phyloP scores from a whole-genome alignment of 768 basidiomycete genomes.

The Tulasnella sp. region DNA sequence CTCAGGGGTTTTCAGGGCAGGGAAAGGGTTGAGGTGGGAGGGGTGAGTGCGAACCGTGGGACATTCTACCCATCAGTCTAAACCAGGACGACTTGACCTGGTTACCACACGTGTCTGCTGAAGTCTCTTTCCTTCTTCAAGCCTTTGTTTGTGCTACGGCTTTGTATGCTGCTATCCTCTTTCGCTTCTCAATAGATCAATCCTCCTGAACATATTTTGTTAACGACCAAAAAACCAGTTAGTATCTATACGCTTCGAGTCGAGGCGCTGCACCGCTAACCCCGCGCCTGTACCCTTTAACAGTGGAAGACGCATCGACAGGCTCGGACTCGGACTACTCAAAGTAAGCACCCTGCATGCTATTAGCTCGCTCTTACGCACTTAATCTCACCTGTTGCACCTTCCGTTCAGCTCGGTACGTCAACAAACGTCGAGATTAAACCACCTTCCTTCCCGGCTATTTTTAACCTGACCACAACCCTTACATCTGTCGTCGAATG shows the following conservation, averaged over 20 bases:
- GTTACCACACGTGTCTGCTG: conserved; percentile 10
- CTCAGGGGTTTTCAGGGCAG: neutral
- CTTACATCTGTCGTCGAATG: conserved; percentile 30
- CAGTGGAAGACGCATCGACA: conserved; percentile 51
- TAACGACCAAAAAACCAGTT: neutral
- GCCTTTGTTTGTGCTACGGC: neutral
- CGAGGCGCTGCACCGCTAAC: conserved; percentile 14
- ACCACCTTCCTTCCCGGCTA: neutral
- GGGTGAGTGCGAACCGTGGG: neutral
- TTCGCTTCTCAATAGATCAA: neutral
- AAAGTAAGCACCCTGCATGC: conserved; percentile 59
- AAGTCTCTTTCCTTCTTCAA: conserved; percentile 17
- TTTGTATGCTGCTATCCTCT: neutral
- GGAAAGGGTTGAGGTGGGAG: neutral
- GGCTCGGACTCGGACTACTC: conserved; percentile 97
- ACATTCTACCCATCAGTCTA: neutral
- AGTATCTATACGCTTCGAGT: neutral
- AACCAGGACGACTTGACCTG: conserved; percentile 14
- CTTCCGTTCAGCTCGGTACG: conserved; percentile 18
- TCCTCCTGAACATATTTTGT: neutral
- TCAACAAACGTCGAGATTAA: conserved; percentile 18
- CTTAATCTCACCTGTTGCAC: neutral
- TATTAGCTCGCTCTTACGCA: too few species aligned
- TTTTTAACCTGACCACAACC: conserved; percentile 40
- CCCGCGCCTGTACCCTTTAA: conserved; percentile 12